phyloP scores from a whole-genome alignment of 2,329 filamentous ascomycete genomes.

The Cryphonectria japonica region DNA sequence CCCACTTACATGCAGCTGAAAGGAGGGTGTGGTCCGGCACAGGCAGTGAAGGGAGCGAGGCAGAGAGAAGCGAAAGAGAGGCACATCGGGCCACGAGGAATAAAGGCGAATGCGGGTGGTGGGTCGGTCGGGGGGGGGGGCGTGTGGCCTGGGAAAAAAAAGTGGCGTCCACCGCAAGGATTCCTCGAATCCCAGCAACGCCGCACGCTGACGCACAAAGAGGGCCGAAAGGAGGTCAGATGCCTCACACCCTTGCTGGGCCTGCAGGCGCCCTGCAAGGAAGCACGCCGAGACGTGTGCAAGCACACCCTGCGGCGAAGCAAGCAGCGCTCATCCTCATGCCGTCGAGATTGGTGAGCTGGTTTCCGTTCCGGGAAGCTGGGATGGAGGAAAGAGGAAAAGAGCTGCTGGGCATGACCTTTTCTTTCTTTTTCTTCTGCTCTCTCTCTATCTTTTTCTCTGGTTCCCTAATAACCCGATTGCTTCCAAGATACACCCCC shows the following conservation, averaged over 20 bases:
- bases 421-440: neutral
- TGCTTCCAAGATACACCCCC: neutral
- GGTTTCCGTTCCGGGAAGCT: conserved; percentile 22
- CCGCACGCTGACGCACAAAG: conserved; percentile 25
- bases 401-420: neutral
- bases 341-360: conserved; percentile 18
- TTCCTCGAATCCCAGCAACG: conserved; percentile 14
- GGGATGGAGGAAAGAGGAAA: neutral
- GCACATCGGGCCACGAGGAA: neutral
- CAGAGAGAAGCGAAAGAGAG: neutral
- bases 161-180: conserved; percentile 9
- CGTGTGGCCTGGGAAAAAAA: neutral
- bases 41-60: neutral
- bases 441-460: neutral
- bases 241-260: conserved; percentile 18
- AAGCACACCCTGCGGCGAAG: conserved; percentile 11
- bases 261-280: conserved; percentile 10
- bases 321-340: neutral
- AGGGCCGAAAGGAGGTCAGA: conserved; percentile 9
- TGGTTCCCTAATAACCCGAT: neutral
- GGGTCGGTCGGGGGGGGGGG: neutral
- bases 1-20: neutral
- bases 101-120: neutral
- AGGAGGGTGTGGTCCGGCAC: conserved; percentile 25
- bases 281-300: conserved; percentile 6